Base-by-base conservation (phyloP, 2,329 filamentous ascomycete genomes). In the Shiraia bambusicola region DNA sequence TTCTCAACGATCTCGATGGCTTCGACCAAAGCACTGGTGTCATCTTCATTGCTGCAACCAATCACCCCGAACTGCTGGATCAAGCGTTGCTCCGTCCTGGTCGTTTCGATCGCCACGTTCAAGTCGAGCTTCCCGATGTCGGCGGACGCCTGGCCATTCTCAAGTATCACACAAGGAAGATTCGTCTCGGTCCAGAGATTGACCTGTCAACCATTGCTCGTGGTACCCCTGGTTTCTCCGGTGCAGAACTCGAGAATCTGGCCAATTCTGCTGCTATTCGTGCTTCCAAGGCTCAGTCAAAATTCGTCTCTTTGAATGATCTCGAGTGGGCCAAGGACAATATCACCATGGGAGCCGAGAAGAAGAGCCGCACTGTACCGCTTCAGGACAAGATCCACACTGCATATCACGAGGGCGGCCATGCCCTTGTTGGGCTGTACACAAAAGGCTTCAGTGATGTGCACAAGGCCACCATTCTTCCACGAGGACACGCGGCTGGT, bases 281-380 rank as follows among this genome's bases (percentile, higher is more conserved):
- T 61, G 93, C 93, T n/a, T 95, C 89, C 61, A 89, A 93, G 67
- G 80, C 87, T 54, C 93, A 91, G 71, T 80, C 86, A 28, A 76
- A 76, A 45, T 79, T 84, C 32, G 88, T 98, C 38, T 79, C 80
- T 10, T 86, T 89, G 69, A 71, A 79, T 25, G 90, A 97, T 63
- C 84, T 97, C 51, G 91, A 96, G 57, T 98, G 92, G 91, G 93
- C 93, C 42, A 97, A 95, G 72, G 93, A 98, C 74, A 93, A 93
- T 72, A 88, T 98, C 39, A 86, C 95, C 68, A 95, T 98, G 89
- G 93, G 93, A 27, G 88, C 92, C 2, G 93, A 98, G 73, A 83
- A 86, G 64, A 87, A 84, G 67, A 95, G 86, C 55, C 89, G 92
- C 72, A 81, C 96, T 41, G 92, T 98, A 41, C 87, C 86, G 30